phyloP scores from a whole-genome alignment of 495 filamentous ascomycete genomes.

The Jackrogersella multiformis region DNA sequence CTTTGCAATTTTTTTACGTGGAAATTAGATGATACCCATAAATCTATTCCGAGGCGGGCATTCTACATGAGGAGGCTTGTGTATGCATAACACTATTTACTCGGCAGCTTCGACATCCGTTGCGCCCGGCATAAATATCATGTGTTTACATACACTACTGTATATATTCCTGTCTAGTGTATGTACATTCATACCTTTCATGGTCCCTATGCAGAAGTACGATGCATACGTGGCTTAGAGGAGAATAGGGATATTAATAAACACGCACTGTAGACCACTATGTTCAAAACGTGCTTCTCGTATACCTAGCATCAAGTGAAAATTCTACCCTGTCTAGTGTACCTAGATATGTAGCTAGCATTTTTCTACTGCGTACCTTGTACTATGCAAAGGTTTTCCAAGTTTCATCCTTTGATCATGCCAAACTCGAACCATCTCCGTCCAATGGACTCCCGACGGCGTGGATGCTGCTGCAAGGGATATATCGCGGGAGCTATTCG shows the following conservation, averaged over 20 bases:
- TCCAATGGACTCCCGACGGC: constrained; percentile 13
- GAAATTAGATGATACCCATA: constrained; percentile 40
- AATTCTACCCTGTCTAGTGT: constrained; percentile 13
- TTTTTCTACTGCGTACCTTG: neutral
- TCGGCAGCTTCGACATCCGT: no score
- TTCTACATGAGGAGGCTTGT: constrained; percentile 10
- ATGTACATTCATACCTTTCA: neutral
- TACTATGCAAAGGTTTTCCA: neutral
- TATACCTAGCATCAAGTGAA: neutral
- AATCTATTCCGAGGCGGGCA: constrained; percentile 2
- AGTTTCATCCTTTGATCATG: constrained; percentile 12
- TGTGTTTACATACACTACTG: neutral
- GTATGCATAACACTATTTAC: constrained; percentile 23
- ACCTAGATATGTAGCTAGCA: no score
- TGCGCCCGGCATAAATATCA: neutral
- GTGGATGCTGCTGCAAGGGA: constrained; percentile 5
- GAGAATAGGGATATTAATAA: neutral
- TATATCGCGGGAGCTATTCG: neutral
- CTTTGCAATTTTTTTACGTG: constrained; percentile 20
- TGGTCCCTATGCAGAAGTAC: neutral
- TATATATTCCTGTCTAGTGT: no score
- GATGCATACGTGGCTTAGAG: neutral
- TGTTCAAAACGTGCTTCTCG: neutral
- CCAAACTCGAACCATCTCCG: constrained; percentile 18
- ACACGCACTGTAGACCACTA: constrained; percentile 5